phyloP scores from a whole-genome alignment of 169 alveolate species.

The Plasmodium relictum region DNA sequence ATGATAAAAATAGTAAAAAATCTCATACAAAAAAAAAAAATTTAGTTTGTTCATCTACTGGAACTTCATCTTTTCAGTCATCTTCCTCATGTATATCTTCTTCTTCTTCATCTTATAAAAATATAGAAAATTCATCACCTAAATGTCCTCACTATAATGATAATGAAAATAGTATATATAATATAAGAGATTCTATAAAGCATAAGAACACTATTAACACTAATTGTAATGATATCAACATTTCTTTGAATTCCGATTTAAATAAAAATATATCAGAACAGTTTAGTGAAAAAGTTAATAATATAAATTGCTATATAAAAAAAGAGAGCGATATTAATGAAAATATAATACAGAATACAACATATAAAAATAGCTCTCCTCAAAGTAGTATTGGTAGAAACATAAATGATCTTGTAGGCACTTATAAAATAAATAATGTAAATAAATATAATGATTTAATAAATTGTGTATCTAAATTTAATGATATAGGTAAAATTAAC shows the following conservation, averaged over 20 bases:
- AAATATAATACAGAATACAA: neutral
- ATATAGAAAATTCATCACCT: conserved; percentile 27
- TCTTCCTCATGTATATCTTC: conserved; percentile 65
- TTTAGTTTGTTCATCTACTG: conserved; percentile 19
- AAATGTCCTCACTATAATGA: conserved; percentile 9
- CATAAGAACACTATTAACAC: neutral
- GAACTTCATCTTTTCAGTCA: conserved; percentile 52
- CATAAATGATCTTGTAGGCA: neutral
- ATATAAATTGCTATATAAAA: neutral
- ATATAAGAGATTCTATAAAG: neutral
- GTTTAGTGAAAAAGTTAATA: neutral
- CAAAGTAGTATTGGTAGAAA: neutral
- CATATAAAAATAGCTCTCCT: neutral
- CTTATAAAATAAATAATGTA: conserved; percentile 4
- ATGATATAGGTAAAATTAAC: neutral
- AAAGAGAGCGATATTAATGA: neutral
- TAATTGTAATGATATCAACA: neutral
- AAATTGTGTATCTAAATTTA: neutral
- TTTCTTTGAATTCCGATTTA: too few relatives aligned
- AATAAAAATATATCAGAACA: too few relatives aligned
- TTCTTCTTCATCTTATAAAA: conserved; percentile 45
- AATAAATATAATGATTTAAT: conserved; percentile 35
- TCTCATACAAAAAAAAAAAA: too few relatives aligned
- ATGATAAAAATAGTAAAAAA: too few relatives aligned
- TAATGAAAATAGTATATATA: neutral